phyloP scores from a whole-genome alignment of 1,139 yeast species.

The Debaryomycetaceae sp. region DNA sequence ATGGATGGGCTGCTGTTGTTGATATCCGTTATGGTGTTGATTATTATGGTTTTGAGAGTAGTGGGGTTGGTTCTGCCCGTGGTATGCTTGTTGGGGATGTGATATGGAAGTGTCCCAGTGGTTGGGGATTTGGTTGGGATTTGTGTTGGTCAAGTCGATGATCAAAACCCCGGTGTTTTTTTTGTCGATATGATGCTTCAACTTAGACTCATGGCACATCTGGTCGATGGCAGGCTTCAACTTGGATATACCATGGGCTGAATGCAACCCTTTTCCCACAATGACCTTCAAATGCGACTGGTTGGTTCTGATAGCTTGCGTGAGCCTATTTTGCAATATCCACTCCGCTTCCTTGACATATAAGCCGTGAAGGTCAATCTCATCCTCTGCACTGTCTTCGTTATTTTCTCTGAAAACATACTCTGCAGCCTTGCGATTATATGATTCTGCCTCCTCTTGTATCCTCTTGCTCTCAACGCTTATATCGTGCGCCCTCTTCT shows the following conservation, averaged over 20 bases:
- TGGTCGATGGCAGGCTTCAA: constrained; percentile 85
- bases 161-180: constrained; percentile 79
- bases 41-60: constrained; percentile 24
- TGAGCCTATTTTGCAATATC: constrained; percentile 68
- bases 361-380: constrained; percentile 90
- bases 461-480: constrained; percentile 67
- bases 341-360: constrained; percentile 85
- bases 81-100: constrained; percentile 27
- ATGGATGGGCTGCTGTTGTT: constrained; percentile 20
- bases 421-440: constrained; percentile 80
- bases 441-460: constrained; percentile 58
- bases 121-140: constrained; percentile 45
- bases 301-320: constrained; percentile 57
- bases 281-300: constrained; percentile 64
- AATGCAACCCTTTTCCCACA: constrained; percentile 94
- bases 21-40: constrained; percentile 18
- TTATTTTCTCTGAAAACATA: constrained; percentile 88
- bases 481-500: constrained; percentile 65
- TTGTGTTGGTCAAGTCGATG: constrained; percentile 51
- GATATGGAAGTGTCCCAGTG: constrained; percentile 40
- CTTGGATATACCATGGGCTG: constrained; percentile 77
- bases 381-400: constrained; percentile 76
- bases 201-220: constrained; percentile 62
- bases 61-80: constrained; percentile 25
- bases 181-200: constrained; percentile 59